A percentile compares a stretch with the other conserved stretches of the same genome.
These are phyloP conservation scores for Trifolium subterraneum DNA, from an alignment of 306 rosid species.

Conservation along the genomic window DNA sequence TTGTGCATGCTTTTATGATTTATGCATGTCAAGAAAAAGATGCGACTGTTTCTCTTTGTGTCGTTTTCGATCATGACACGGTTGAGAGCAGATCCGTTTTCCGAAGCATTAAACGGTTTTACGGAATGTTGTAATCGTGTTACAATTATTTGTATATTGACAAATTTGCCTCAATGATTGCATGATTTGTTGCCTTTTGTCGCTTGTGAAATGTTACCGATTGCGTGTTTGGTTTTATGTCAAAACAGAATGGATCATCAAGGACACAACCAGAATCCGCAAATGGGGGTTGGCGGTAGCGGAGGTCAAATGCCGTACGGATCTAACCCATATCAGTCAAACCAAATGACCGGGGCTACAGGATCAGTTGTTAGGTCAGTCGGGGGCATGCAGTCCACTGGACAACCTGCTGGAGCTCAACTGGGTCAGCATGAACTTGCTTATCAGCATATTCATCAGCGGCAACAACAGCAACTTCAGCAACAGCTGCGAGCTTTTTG, in stretches of 20 bases:
- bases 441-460: conserved; percentile 68
- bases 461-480: conserved; percentile 63
- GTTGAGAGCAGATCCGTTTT: conserved; percentile 13
- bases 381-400: conserved; percentile 48
- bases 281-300: conserved; percentile 55
- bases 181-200: conserved; percentile 36
- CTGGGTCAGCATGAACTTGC: conserved; percentile 62
- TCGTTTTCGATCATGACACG: conserved; percentile 24
- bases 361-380: conserved; percentile 49
- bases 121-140: not conserved
- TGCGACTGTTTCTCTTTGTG: not conserved
- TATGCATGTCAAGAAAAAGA: conserved; percentile 10
- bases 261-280: conserved; percentile 56
- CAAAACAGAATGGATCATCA: conserved; percentile 63
- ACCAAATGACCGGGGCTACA: conserved; percentile 48
- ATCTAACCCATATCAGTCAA: conserved; percentile 51
- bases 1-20: conserved; percentile 9
- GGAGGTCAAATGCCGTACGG: conserved; percentile 55
- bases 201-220: not conserved
- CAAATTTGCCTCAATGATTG: conserved; percentile 32
- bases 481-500: conserved; percentile 55
- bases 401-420: conserved; percentile 61
- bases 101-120: conserved; percentile 6
- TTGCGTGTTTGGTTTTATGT: conserved; percentile 29
- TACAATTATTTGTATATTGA: conserved; percentile 3